Base-by-base conservation (phyloP, 257 asterid genomes). In the Nicotiana sylvestris region DNA sequence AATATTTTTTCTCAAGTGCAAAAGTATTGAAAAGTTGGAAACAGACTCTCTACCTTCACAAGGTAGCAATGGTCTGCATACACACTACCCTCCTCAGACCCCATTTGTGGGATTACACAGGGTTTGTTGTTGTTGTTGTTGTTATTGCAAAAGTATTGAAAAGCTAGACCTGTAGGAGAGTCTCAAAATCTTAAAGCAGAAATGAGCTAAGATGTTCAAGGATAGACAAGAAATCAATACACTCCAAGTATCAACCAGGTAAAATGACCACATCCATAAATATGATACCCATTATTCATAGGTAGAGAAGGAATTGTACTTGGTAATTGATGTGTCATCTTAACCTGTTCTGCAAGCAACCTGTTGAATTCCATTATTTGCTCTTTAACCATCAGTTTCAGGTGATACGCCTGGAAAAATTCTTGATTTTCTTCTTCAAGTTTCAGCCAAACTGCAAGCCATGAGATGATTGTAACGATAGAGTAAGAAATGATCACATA, bases 361-460 rank as follows among this genome's bases (percentile, higher is more conserved):
- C 86, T 90, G 86, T 94, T 94, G 91, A 92, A 94, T 83, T 90
- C 93, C 89, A 89, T n/a, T 68, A 94, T 94, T 88, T 94, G 97
- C 56, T 90, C 91, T 85, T 94, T 90, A 82, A 94, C 95, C 87
- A 89, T 78, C 89, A 93, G 68, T 76, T 89, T 89, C 33, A 92
- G 86, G 82, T 90, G 89, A 86, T 95, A 95, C 57, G 93, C 95
- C 89, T 88, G 85, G 88, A 95, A 43, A 43, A 43, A 43, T 43
- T 43, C 51, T 43, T 43, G 11, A 43, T 43, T 43, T 43, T 43
- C 11, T 81, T 89, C 87, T 85, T 93, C 97, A 76, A 95, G 97
- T 87, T 85, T 90, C 87, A 86, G 90, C 98, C 98, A 95, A 80
- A 95, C 98, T 95, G 93, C 51, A 43, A 8, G 51, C 12, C 51